These are phyloP conservation scores for Teunomyces lycoperdinae DNA, from an alignment of 805 yeast species.

Conservation along the genomic window DNA sequence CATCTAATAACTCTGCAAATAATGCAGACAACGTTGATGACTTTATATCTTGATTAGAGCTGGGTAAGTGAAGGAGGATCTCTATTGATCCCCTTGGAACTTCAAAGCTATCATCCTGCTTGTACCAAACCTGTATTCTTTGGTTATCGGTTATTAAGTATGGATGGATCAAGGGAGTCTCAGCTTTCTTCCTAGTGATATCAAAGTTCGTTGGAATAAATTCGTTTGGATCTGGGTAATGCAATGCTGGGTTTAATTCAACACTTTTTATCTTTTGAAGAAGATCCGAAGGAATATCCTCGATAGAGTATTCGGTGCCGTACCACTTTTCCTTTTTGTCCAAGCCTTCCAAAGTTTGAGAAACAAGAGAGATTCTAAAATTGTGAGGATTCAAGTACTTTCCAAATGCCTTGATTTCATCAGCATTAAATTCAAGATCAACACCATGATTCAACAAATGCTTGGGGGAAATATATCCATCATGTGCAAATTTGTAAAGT, in stretches of 20 bases:
- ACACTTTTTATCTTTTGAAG: slow-evolving; percentile 26
- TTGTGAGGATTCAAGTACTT: slow-evolving; percentile 54
- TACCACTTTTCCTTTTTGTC: slow-evolving; percentile 77
- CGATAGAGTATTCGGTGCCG: slow-evolving; percentile 72
- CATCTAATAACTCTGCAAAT: slow-evolving; percentile 69
- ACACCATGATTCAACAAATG: slow-evolving; percentile 57
- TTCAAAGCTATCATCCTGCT: slow-evolving; percentile 84
- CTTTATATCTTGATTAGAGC: slow-evolving; percentile 55
- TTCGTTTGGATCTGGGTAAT: slow-evolving; percentile 70
- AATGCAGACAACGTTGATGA: slow-evolving; percentile 58
- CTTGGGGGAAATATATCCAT: slow-evolving; percentile 56
- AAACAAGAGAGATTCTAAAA: slow-evolving; percentile 57
- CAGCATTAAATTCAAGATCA: slow-evolving; percentile 57
- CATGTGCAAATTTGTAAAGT: slow-evolving; percentile 47
- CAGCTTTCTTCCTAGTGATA: slow-evolving; percentile 44
- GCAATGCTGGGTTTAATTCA: slow-evolving; percentile 35
- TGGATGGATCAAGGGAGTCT: slow-evolving; percentile 52
- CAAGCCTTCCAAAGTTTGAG: slow-evolving; percentile 45
- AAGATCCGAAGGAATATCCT: slow-evolving; percentile 42
- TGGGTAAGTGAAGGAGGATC: slow-evolving; percentile 63
- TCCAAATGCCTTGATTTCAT: slow-evolving; percentile 48
- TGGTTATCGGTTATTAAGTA: slow-evolving; percentile 51
- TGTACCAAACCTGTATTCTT: slow-evolving; percentile 72
- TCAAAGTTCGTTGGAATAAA: slow-evolving; percentile 80
- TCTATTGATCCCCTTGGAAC: slow-evolving; percentile 82